Percentiles rank a stretch among this genome's conserved stretches.
phyloP scores from a whole-genome alignment of 805 yeast species.

The Spathaspora hagerdaliae region DNA sequence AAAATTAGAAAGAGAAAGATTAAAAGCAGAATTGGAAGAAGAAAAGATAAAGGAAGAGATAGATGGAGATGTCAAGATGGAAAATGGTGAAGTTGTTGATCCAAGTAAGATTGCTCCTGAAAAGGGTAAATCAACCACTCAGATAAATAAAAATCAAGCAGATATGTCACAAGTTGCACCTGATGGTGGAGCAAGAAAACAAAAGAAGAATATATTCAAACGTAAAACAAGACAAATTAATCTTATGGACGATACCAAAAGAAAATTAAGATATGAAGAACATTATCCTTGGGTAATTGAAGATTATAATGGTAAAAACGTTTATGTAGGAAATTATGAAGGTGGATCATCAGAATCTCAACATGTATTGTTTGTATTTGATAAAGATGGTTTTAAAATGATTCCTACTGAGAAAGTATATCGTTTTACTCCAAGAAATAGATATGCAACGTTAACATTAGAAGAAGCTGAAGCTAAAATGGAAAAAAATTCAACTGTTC shows the following conservation, averaged over 20 bases:
- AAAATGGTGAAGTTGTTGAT: conserved; percentile 9
- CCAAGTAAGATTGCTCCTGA: conserved; percentile 4
- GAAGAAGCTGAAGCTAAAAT: conserved; percentile 96
- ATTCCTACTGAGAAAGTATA: conserved; percentile 94
- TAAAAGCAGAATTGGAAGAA: conserved; percentile 14
- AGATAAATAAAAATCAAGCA: conserved; percentile 29
- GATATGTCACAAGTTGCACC: conserved; percentile 79
- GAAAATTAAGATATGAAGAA: conserved; percentile 88
- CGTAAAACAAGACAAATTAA: conserved; percentile 83
- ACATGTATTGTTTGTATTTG: conserved; percentile 74
- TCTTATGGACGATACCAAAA: conserved; percentile 75
- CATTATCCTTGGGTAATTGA: conserved; percentile 98
- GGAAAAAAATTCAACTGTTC: conserved; percentile 73
- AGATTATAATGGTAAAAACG: conserved; percentile 90
- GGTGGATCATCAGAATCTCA: conserved; percentile 85
- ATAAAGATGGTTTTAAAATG: conserved; percentile 85
- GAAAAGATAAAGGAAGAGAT: not conserved
- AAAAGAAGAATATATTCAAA: conserved; percentile 54
- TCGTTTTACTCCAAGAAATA: conserved; percentile 88
- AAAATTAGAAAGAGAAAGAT: conserved; percentile 17
- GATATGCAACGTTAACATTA: conserved; percentile 86
- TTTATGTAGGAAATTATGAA: conserved; percentile 94
- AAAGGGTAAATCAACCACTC: conserved; percentile 1
- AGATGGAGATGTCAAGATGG: conserved; percentile 13
- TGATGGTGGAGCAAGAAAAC: conserved; percentile 81